These are phyloP conservation scores for Lentinula novae-zelandiae DNA, from an alignment of 1,284 basidiomycete species.

Conservation along the genomic window DNA sequence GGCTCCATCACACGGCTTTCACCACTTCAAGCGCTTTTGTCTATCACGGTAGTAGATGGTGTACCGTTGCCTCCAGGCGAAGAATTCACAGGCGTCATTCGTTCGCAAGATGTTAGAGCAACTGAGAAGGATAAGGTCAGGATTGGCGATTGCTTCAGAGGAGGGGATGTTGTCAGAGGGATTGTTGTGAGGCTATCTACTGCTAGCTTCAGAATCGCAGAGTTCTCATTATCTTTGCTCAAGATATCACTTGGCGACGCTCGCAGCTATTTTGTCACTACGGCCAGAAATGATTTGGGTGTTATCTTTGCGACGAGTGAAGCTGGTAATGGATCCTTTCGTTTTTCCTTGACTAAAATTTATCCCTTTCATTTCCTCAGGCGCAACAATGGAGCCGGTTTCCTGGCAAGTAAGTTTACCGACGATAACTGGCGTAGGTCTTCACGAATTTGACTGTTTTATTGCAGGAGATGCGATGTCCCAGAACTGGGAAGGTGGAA, in stretches of 20 bases:
- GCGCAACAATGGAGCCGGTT: conserved; percentile 77
- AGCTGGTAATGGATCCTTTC: conserved; percentile 46
- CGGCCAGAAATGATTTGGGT: conserved; percentile 91
- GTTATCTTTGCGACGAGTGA: conserved; percentile 87
- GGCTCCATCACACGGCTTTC: conserved; percentile 85
- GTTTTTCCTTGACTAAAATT: too few species aligned
- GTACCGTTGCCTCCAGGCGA: conserved; percentile 86
- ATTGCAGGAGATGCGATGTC: conserved; percentile 75
- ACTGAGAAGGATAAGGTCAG: conserved; percentile 93
- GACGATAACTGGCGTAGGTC: neutral
- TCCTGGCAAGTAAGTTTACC: conserved; percentile 60
- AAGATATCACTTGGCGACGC: conserved; percentile 93
- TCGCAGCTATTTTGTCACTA: conserved; percentile 91
- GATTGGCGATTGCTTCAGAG: conserved; percentile 92
- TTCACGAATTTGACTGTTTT: neutral
- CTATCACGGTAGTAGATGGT: conserved; percentile 88
- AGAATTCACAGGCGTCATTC: conserved; percentile 91
- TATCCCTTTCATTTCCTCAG: conserved; percentile 28
- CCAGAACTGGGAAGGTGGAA: conserved; percentile 77
- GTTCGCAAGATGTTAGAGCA: conserved; percentile 87
- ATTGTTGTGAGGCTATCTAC: conserved; percentile 69
- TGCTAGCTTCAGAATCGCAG: neutral
- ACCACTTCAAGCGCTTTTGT: conserved; percentile 82
- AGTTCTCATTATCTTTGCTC: conserved; percentile 12
- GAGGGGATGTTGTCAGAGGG: conserved; percentile 93